phyloP scores from a whole-genome alignment of 805 yeast species.

The Candida awuae region DNA sequence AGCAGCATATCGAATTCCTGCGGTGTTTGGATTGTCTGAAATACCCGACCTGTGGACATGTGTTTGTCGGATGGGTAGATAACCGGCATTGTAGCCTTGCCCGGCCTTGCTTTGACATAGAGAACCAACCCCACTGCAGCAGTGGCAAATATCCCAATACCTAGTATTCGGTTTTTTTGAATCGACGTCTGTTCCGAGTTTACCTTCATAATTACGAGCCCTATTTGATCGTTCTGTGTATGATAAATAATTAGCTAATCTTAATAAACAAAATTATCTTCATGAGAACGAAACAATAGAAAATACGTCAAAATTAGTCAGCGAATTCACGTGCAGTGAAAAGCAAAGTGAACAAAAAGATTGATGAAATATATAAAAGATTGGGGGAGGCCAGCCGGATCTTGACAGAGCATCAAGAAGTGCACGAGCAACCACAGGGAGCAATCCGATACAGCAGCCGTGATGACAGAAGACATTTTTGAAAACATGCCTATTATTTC shows the following conservation, averaged over 20 bases:
- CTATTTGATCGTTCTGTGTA: no score
- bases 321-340: no score
- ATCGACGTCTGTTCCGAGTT: neutral
- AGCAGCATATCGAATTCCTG: slow-evolving; percentile 52
- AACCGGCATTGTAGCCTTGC: slow-evolving; percentile 6
- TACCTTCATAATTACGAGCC: neutral
- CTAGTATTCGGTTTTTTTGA: slow-evolving; percentile 2
- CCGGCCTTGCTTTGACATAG: slow-evolving; percentile 4
- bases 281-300: neutral
- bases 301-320: neutral
- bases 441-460: no score
- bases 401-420: no score
- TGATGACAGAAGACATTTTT: slow-evolving; percentile 9
- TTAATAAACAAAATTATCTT: no score
- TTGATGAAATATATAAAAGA: no score
- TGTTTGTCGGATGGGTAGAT: slow-evolving; percentile 30
- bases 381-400: no score
- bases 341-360: no score
- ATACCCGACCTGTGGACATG: slow-evolving; percentile 32
- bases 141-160: slow-evolving; percentile 7
- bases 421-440: no score
- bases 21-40: slow-evolving; percentile 46
- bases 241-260: no score
- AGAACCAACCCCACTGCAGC: slow-evolving; percentile 5
- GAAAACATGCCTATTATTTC: slow-evolving; percentile 29